Evolutionary conservation across 1,139 yeast genomes (phyloP).

Genomic region (Zygotorulaspora mrakii): DNA sequence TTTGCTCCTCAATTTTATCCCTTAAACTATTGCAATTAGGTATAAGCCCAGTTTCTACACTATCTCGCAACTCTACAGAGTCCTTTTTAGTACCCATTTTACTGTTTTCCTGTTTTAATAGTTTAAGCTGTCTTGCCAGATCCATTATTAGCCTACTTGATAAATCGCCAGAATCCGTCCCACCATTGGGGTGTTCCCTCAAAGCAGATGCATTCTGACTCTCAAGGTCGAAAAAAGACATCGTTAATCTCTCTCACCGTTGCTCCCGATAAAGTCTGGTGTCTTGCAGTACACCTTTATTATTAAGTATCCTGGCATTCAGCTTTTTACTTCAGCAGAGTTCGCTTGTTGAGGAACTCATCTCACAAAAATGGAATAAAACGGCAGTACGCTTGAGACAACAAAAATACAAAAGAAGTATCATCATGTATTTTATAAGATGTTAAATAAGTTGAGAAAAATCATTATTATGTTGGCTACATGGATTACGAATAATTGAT

Average conservation of each 20-base stretch:
- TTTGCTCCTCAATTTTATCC: slow-evolving; percentile 26
- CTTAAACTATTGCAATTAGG: slow-evolving; percentile 28
- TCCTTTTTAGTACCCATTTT: slow-evolving; percentile 58
- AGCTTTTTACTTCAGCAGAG: too few relatives aligned
- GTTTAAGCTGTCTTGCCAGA: slow-evolving; percentile 46
- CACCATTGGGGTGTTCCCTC: not conserved
- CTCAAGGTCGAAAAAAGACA: slow-evolving; percentile 66
- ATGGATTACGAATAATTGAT: too few relatives aligned
- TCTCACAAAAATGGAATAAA: too few relatives aligned
- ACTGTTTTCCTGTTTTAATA: slow-evolving; percentile 49
- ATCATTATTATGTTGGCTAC: too few relatives aligned
- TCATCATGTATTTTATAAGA: too few relatives aligned
- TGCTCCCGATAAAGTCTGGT: not conserved
- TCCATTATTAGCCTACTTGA: slow-evolving; percentile 37
- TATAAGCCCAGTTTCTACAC: slow-evolving; percentile 38
- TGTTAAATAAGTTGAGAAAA: too few relatives aligned
- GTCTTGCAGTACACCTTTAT: too few relatives aligned
- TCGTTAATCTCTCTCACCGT: slow-evolving; percentile 21
- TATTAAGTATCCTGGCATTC: too few relatives aligned
- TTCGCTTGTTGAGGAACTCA: too few relatives aligned
- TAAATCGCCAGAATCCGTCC: slow-evolving; percentile 3
- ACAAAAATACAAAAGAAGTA: too few relatives aligned
- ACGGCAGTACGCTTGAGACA: too few relatives aligned
- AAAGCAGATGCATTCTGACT: slow-evolving; percentile 42
- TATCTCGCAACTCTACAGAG: slow-evolving; percentile 40